Evolutionary conservation across 2,329 filamentous ascomycete species (phyloP).

Genomic region (Ceratocystis eucalypticola): DNA sequence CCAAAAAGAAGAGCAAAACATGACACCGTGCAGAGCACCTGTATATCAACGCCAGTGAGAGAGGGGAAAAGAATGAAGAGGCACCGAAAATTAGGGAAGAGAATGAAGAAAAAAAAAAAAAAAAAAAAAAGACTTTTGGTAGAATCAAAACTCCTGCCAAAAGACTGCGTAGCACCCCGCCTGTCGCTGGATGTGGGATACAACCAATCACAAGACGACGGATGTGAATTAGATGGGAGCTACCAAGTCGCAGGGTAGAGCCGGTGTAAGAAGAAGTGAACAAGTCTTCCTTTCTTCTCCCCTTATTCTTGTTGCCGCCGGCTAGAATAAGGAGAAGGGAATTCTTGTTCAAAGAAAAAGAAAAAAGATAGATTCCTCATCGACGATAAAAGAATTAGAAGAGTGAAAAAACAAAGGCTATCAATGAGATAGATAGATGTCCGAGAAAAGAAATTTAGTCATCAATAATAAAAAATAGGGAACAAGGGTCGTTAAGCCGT

Average conservation of each 20-base stretch:
- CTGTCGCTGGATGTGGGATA: background rate
- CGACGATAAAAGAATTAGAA: background rate
- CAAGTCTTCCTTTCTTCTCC: background rate
- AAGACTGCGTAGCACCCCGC: background rate
- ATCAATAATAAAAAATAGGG: background rate
- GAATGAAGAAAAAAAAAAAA: background rate
- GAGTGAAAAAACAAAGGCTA: background rate
- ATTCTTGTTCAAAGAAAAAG: background rate
- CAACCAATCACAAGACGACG: slow-evolving; percentile 3
- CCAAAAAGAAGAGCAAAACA: background rate
- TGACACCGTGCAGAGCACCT: background rate
- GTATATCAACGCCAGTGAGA: slow-evolving; percentile 1
- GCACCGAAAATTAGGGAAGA: slow-evolving; percentile 1
- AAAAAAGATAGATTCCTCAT: background rate
- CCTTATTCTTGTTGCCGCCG: background rate
- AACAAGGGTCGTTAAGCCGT: background rate
- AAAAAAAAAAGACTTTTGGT: background rate
- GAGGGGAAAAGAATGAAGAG: background rate
- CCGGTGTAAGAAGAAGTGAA: background rate
- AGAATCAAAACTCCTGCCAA: background rate
- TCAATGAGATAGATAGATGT: background rate
- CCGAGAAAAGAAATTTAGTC: background rate
- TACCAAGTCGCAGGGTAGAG: background rate
- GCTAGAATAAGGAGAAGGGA: background rate
- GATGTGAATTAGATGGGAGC: background rate